Evolutionary conservation across 2,329 filamentous ascomycete genomes (phyloP).

Genomic region (Beauveria sp.): DNA sequence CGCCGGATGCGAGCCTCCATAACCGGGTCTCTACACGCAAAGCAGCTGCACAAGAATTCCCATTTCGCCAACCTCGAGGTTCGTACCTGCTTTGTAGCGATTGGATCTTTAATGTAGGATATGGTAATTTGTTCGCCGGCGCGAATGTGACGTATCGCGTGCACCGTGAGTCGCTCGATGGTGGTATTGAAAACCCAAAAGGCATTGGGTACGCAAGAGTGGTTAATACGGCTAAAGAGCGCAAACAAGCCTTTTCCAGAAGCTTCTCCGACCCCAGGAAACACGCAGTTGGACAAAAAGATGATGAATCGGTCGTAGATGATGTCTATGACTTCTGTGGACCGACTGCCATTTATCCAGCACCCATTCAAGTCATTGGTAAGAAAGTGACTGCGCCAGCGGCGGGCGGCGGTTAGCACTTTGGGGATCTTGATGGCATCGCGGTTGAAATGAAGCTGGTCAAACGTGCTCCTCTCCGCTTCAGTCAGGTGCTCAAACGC

Average conservation of each 20-base stretch:
- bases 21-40: not conserved
- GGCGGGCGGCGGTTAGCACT: not conserved
- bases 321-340: too few relatives aligned
- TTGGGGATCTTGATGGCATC: fast-evolving
- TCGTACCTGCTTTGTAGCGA: not conserved
- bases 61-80: fast-evolving
- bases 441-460: not conserved
- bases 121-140: not conserved
- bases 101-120: not conserved
- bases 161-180: not conserved
- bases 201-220: not conserved
- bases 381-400: not conserved
- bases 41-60: not conserved
- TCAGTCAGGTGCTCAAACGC: not conserved
- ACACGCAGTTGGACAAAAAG: too few relatives aligned
- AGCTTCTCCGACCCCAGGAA: too few relatives aligned
- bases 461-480: not conserved
- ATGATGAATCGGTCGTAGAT: too few relatives aligned
- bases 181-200: not conserved
- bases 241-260: too few relatives aligned
- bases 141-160: not conserved
- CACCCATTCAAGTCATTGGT: not conserved
- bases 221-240: too few relatives aligned
- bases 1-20: not conserved
- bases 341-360: too few relatives aligned